A percentile compares a stretch with the other conserved stretches of the same genome.
phyloP scores from a whole-genome alignment of 1,284 basidiomycete genomes.

The Trichosporon ovoides region DNA sequence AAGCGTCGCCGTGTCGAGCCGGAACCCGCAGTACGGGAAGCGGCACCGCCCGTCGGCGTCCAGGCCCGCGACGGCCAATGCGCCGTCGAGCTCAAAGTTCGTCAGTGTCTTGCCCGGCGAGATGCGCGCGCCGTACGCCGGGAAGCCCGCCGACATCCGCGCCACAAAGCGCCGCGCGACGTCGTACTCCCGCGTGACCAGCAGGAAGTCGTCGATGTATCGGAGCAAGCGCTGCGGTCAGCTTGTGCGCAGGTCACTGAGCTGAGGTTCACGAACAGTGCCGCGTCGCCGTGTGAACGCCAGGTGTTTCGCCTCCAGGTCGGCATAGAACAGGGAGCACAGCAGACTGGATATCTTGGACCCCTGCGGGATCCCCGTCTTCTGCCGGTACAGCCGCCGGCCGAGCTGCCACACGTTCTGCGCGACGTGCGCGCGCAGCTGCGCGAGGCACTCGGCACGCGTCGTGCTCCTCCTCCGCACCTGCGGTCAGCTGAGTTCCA shows the following conservation, averaged over 20 bases:
- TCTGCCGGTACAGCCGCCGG: conserved; percentile 56
- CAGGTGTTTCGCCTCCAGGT: conserved; percentile 68
- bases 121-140: conserved; percentile 88
- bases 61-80: conserved; percentile 21
- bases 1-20: conserved; percentile 67
- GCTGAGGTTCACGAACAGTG: conserved; percentile 55
- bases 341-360: conserved; percentile 82
- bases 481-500: conserved; percentile 15
- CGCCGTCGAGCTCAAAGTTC: conserved; percentile 34
- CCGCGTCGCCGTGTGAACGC: conserved; percentile 57
- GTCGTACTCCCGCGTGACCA: conserved; percentile 64
- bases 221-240: conserved; percentile 64
- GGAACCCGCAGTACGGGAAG: conserved; percentile 85
- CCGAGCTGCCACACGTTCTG: conserved; percentile 69
- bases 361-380: conserved; percentile 90
- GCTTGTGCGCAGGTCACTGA: background rate
- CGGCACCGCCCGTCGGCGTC: conserved; percentile 21
- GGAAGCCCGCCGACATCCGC: conserved; percentile 78
- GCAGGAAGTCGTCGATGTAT: conserved; percentile 90
- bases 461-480: conserved; percentile 23
- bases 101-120: conserved; percentile 80
- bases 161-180: conserved; percentile 68
- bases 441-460: conserved; percentile 60
- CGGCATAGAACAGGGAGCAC: conserved; percentile 90
- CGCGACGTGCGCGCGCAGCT: conserved; percentile 82